A percentile compares a stretch with the other conserved stretches of the same genome.
Conservation (phyloP, 140 eudicot species). For the Bidens hawaiensis region DNA sequence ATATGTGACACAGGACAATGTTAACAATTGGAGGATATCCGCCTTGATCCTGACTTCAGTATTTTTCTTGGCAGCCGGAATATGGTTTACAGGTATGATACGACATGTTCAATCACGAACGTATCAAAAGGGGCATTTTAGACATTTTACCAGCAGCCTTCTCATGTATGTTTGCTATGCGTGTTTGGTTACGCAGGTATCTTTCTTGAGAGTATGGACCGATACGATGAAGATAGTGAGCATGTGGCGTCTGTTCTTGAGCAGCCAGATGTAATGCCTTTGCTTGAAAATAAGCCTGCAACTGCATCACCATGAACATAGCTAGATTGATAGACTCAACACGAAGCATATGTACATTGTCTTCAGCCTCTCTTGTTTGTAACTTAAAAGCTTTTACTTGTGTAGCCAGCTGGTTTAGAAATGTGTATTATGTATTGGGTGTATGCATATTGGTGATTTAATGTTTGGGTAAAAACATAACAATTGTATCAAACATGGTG, state of each 20-base stretch:
- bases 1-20: constrained; percentile 46
- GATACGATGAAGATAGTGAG: constrained; percentile 53
- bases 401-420: background rate
- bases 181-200: constrained; percentile 44
- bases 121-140: background rate
- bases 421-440: background rate
- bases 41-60: constrained; percentile 32
- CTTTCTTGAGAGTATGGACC: constrained; percentile 61
- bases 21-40: constrained; percentile 78
- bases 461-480: background rate
- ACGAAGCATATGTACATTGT: constrained; percentile 20
- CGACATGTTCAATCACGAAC: background rate
- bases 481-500: constrained; percentile 3
- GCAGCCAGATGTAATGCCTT: constrained; percentile 40
- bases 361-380: background rate
- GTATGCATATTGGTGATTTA: background rate
- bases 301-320: constrained; percentile 10
- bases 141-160: background rate
- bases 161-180: background rate
- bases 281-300: constrained; percentile 46
- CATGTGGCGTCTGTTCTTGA: constrained; percentile 18
- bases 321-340: background rate
- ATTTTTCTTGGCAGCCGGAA: background rate
- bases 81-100: constrained; percentile 21
- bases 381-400: background rate